Base-by-base conservation (phyloP, 2,329 filamentous ascomycete species). In the Fusarium drepaniforme region DNA sequence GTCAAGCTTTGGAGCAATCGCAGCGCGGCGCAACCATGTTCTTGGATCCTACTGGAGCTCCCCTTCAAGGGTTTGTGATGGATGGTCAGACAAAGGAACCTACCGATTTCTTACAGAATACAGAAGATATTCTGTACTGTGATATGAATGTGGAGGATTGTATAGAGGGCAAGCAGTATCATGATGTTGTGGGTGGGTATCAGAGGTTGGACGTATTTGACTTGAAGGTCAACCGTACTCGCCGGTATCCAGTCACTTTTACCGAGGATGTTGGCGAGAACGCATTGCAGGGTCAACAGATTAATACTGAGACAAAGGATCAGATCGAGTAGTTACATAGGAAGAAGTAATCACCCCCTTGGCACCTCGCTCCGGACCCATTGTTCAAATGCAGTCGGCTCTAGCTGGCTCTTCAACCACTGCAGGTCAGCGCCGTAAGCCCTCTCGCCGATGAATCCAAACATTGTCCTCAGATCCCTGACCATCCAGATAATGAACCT, bases 161-260 rank as follows among this genome's bases (percentile, higher is more conserved):
- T 44, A 80, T 90, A 0, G 88, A 90, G 72, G 86, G 86, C 0
- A 90, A 90, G 73, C 88, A 90, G 76, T 90, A 87, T 70, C 88
- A 90, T 68, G 89, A 90, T 78, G 83, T 89, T 2, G 87, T 87
- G 2, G 88, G 88, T 1, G 87, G 87, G 0, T 90, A 90, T 78
- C 89, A 90, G 77, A 80, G 89, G 3, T 77, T 88, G 4, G 88
- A 90, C 75, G 81, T 90, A 1, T 90, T 90, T 72, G 82, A 88
- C 33, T 65, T 90, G 12, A 86, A 83, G 35, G 85, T 90, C 0
- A 81, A 88, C 70, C 80, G 87, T 2, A 49, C 46, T 5, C 46
- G 46, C 11, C 75, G 79, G 28, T 70, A 82, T 16, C 85, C 85
- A 0, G 79, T 80, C 0, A 77, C 58, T 0, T 84, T 84, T 3